Conservation (phyloP, 345 rosid species). For the Heritiera fomes region DNA sequence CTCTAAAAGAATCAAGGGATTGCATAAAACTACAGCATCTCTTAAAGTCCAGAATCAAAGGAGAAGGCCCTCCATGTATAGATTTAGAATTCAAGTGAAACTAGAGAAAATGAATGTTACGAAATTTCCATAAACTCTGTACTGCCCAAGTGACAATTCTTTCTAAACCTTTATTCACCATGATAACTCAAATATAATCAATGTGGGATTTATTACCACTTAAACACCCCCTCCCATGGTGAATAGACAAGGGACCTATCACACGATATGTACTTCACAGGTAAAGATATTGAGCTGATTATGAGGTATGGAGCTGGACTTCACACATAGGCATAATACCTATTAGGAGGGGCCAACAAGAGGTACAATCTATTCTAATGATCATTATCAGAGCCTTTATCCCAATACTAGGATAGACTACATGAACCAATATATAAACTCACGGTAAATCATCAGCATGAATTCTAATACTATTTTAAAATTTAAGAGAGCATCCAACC, state of each 20-base stretch:
- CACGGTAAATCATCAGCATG: too few relatives aligned
- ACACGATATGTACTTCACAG: not conserved
- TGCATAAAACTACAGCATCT: not conserved
- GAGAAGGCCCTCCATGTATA: not conserved
- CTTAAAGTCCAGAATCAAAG: not conserved
- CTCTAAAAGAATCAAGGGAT: not conserved
- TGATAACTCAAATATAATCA: not conserved
- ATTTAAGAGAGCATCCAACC: not conserved
- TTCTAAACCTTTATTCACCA: not conserved
- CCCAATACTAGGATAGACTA: too few relatives aligned
- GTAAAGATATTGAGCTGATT: not conserved
- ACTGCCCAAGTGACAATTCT: not conserved
- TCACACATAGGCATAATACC: not conserved
- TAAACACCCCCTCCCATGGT: not conserved
- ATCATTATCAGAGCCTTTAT: too few relatives aligned
- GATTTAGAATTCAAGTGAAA: constrained; percentile 3
- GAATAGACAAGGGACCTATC: not conserved
- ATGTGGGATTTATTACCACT: not conserved
- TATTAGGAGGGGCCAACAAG: not conserved
- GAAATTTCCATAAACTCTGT: not conserved
- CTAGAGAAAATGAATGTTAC: not conserved
- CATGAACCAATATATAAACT: too few relatives aligned
- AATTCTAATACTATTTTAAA: not conserved
- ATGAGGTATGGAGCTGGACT: not conserved
- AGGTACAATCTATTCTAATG: not conserved